These are phyloP conservation scores for Oryza coarctata DNA, from an alignment of 176 grass and related monocot species.

Conservation along the genomic window DNA sequence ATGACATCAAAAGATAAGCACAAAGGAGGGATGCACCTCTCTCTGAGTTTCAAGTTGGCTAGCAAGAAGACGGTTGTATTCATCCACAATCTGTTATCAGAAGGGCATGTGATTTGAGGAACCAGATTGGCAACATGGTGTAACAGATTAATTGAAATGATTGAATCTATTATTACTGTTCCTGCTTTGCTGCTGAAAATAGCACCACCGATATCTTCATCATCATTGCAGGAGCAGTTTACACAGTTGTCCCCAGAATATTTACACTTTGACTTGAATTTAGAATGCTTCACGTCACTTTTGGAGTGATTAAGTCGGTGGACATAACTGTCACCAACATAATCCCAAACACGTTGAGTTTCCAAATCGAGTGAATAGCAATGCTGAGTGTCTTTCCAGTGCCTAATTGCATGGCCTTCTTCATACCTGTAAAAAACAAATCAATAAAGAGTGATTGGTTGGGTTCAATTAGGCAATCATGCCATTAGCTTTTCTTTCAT, in stretches of 20 bases:
- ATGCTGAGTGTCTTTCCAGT: constrained; percentile 95
- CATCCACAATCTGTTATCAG: constrained; percentile 78
- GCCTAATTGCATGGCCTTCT: constrained; percentile 92
- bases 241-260: constrained; percentile 42
- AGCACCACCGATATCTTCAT: constrained; percentile 61
- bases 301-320: constrained; percentile 94
- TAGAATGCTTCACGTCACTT: constrained; percentile 62
- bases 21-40: constrained; percentile 53
- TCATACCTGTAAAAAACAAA: constrained; percentile 55
- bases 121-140: constrained; percentile 18
- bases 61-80: constrained; percentile 82
- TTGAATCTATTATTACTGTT: constrained; percentile 44
- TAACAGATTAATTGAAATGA: constrained; percentile 15
- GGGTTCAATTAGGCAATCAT: neutral
- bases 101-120: constrained; percentile 13
- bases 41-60: constrained; percentile 87
- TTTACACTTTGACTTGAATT: constrained; percentile 65
- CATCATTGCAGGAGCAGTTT: constrained; percentile 55
- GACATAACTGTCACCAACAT: constrained; percentile 93
- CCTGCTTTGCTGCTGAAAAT: constrained; percentile 80
- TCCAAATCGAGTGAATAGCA: constrained; percentile 92
- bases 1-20: neutral
- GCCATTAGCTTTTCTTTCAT: neutral
- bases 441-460: neutral
- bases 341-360: constrained; percentile 93